phyloP scores from a whole-genome alignment of 306 rosid species.

The Cicer yamashitae region DNA sequence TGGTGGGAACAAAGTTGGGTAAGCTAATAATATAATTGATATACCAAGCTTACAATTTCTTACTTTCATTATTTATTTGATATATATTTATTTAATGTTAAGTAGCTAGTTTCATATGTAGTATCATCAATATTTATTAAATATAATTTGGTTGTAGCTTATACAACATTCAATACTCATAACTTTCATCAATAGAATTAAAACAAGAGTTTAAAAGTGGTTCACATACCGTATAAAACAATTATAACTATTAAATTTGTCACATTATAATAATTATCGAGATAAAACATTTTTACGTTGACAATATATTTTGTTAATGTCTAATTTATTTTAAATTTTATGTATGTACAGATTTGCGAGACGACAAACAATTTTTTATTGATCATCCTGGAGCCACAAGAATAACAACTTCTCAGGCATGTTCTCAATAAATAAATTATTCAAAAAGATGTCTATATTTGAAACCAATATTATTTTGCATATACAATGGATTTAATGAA shows the following conservation, averaged over 20 bases:
- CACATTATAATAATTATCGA: no score
- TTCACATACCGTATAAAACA: no score
- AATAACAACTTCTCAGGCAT: slow-evolving; percentile 68
- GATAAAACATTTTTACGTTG: no score
- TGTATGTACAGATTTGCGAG: slow-evolving; percentile 64
- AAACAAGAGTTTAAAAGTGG: neutral
- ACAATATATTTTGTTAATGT: neutral
- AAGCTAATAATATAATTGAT: slow-evolving; percentile 21
- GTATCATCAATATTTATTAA: no score
- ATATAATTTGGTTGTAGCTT: neutral
- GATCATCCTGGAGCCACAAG: slow-evolving; percentile 68
- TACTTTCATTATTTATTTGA: no score
- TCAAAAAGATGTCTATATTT: neutral
- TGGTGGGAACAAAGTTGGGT: slow-evolving; percentile 84
- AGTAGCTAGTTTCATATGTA: neutral
- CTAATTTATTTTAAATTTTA: neutral
- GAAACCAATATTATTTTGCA: slow-evolving; percentile 14
- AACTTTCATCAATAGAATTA: neutral
- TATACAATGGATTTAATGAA: slow-evolving; percentile 8
- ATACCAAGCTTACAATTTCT: no score
- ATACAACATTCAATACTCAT: slow-evolving; percentile 9
- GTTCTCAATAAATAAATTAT: slow-evolving; percentile 15
- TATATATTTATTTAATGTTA: no score
- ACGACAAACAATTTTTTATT: slow-evolving; percentile 62
- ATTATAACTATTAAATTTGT: no score